Evolutionary conservation across 495 filamentous ascomycete species (phyloP), one percentile per base, ranked within the genome.

Genomic region (Hypoxylon trugodes): DNA sequence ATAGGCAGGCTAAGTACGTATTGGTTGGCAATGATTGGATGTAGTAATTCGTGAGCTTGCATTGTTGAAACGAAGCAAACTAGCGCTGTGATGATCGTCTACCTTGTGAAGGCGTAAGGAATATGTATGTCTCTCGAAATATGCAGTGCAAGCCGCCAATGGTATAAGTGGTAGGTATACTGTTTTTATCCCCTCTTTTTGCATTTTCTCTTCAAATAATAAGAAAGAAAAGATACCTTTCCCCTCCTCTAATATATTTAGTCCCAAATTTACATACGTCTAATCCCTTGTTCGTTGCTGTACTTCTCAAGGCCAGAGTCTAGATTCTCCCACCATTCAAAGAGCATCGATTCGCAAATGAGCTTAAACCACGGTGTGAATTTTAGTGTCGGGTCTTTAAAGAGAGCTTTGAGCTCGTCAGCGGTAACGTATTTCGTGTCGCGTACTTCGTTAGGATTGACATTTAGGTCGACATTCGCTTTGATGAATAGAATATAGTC

Each of bases 341-440:
- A 98, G 38, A 99, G 85, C 92, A 98, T 90, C 47, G 91, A 92
- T 66, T 97, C 77, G 82, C 96, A 99, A 71, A 99, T 98, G 64
- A 99, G 86, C 84, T 96, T 97, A 82, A 99, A 99, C 95, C 95
- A 99, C 1, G 95, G 95, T 5, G 95, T 99, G 75, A 98, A 98
- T 66, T 84, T 89, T 60, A 97, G 81, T 5, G 69, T 82, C 6
- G 87, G 83, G 72, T 97, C 86, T 69, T 88, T 74, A 73, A 99
- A 97, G 86, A 93, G 92, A 40, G 80, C 64, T 81, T 91, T 95
- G 56, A 99, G 80, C 56, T 95, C 89, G 8, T 91, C 87, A 26
- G 88, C 81, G 7, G 90, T 87, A 22, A 97, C 95, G 65, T 95
- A 98, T 69, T 84, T 80, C 18, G 87, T 90, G 68, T 89, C 93